Base-by-base conservation (phyloP, 2,329 filamentous ascomycete genomes). In the Aspergillus sp. region DNA sequence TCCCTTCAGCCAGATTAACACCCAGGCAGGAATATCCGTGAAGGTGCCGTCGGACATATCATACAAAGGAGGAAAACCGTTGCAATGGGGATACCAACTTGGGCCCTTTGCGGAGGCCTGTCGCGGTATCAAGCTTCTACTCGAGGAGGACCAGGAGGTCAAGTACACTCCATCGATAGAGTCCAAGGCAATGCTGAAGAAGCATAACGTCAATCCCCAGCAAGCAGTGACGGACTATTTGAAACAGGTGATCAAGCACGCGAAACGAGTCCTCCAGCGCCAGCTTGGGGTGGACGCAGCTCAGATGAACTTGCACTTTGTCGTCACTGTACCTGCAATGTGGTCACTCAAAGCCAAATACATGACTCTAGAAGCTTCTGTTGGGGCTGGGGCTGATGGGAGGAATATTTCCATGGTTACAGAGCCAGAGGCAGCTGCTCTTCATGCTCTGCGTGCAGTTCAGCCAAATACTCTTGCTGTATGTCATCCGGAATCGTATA, bases 261-360 rank as follows among this genome's bases (percentile, higher is more conserved):
- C 37, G 1, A 27, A 45, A 14, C 7, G 43, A 12, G 35, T 56
- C 11, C 37, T 59, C 19, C 14, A 56, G 14, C 57, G 53, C 5
- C 52, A 61, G 8, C 56, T 66, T 51, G 59, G 60, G 5, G 15
- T 31, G 2, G 40, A 55, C 0, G 41, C 64, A 5, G 37, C 62
- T 8, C 37, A 44, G 1, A 64, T 68, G 48, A 41, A 66, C 12
- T 50, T 66, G 21, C 47, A 65, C 27, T 73, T 61, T 33, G 49
- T 73, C 1, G 46, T 74, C 1, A 68, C 68, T 1, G 67, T 72
- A 1, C 71, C 72, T 0, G 72, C 71, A 2, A 66, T 74, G 0
- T 75, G 71, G 70, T 71, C 70, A 1, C 71, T 74, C 40, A 72
- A 68, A 39, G 72, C 66, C 0, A 71, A 72, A 45, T 64, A 73